Evolutionary conservation across 352 stramenopile species (phyloP).

Genomic region (Phytophthora hibernalis): DNA sequence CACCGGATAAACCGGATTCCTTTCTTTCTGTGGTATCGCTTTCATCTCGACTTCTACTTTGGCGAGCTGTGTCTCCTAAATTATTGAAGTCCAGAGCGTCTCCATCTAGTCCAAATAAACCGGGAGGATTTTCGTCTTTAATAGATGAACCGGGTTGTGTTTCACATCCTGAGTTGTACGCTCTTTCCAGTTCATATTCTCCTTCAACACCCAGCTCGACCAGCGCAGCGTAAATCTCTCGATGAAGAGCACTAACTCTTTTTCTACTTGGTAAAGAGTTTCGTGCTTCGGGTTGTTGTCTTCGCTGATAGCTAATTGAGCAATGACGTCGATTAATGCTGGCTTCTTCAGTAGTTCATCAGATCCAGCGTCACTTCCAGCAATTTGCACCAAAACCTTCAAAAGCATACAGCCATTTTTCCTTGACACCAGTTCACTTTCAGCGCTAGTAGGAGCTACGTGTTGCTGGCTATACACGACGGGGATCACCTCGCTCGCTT

Average conservation of each 20-base stretch:
- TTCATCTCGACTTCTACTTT: conserved; percentile 8
- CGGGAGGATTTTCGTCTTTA: background rate
- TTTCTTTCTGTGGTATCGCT: background rate
- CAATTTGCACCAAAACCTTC: conserved; percentile 31
- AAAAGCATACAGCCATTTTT: conserved; percentile 30
- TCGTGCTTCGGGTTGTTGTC: conserved; percentile 39
- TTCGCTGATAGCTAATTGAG: conserved; percentile 15
- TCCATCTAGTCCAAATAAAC: background rate
- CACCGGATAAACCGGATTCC: conserved; percentile 3
- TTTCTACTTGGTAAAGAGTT: conserved; percentile 48
- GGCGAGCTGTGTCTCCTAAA: background rate
- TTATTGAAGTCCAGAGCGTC: conserved; percentile 3
- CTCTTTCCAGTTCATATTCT: conserved; percentile 31
- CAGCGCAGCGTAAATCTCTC: conserved; percentile 55
- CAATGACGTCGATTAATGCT: conserved; percentile 23
- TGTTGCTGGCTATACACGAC: conserved; percentile 6
- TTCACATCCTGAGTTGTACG: conserved; percentile 1
- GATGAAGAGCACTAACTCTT: conserved; percentile 47
- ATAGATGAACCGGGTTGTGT: background rate
- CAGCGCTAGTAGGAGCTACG: background rate
- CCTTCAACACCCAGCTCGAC: conserved; percentile 44
- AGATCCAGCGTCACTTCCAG: conserved; percentile 11
- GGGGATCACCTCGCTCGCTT: conserved; percentile 30
- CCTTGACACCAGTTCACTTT: conserved; percentile 9
- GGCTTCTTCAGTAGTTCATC: conserved; percentile 22